Conservation (phyloP, 371 early-diverging fungal genomes). For the Rhizopus stolonifer region DNA sequence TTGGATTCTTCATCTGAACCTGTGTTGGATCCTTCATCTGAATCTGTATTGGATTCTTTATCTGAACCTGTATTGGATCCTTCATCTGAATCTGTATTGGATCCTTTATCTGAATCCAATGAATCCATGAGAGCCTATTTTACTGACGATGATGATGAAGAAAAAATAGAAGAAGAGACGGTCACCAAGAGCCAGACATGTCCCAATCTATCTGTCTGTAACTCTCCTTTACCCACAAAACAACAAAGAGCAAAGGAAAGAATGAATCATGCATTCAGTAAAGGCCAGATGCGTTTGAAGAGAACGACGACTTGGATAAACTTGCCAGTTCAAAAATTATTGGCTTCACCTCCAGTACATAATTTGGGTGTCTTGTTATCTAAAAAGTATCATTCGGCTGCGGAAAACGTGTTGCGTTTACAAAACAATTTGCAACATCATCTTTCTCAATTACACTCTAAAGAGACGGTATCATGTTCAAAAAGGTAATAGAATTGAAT, state of each 20-base stretch:
- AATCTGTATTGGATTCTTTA: too few relatives aligned
- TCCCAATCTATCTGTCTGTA: conserved; percentile 4
- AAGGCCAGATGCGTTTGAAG: conserved; percentile 21
- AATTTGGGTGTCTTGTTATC: conserved; percentile 6
- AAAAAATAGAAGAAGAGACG: neutral
- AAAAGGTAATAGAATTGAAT: too few relatives aligned
- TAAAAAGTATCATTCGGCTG: conserved; percentile 8
- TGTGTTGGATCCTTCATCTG: too few relatives aligned
- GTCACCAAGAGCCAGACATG: conserved; percentile 13
- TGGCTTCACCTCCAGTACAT: conserved; percentile 12
- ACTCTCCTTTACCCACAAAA: conserved; percentile 7
- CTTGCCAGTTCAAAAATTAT: conserved; percentile 10
- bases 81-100: too few relatives aligned
- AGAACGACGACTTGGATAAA: conserved; percentile 23
- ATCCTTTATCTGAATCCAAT: too few relatives aligned
- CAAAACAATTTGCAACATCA: neutral
- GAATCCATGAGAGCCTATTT: too few relatives aligned
- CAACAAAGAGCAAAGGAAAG: neutral
- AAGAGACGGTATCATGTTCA: too few relatives aligned
- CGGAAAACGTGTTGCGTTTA: neutral
- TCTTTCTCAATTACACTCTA: too few relatives aligned
- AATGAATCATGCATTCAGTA: conserved; percentile 14
- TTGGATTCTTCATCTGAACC: too few relatives aligned
- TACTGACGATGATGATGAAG: neutral
- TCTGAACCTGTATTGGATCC: too few relatives aligned